phyloP scores from a whole-genome alignment of 371 early-diverging fungal genomes.

The Choanephora cucurbitarum region DNA sequence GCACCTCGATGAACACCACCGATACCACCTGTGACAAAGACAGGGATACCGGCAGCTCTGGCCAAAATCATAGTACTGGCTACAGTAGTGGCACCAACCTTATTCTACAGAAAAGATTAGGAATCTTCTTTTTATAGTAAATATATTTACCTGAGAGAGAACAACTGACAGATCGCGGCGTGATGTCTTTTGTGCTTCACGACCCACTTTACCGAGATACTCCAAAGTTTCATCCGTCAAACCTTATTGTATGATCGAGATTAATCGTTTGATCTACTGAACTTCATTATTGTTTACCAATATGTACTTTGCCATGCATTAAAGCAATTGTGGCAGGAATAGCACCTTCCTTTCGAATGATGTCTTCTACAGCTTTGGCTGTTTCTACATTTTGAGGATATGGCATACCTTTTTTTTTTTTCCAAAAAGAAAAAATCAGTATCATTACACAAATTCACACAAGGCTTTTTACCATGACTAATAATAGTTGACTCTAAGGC shows the following conservation, averaged over 20 bases:
- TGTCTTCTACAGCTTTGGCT: constrained; percentile 76
- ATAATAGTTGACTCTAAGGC: constrained; percentile 94
- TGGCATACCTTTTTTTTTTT: constrained; percentile 83
- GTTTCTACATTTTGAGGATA: constrained; percentile 90
- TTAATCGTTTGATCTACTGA: not conserved
- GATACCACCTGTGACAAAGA: constrained; percentile 97
- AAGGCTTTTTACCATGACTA: constrained; percentile 71
- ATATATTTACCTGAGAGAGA: constrained; percentile 55
- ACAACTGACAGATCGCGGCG: constrained; percentile 83
- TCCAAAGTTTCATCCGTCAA: constrained; percentile 57
- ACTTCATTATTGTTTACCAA: constrained; percentile 51
- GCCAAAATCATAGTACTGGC: constrained; percentile 89
- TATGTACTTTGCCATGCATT: constrained; percentile 79
- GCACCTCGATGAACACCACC: constrained; percentile 95
- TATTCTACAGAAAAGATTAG: constrained; percentile 30
- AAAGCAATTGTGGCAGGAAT: constrained; percentile 92
- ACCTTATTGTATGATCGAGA: constrained; percentile 22
- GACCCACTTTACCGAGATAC: constrained; percentile 63
- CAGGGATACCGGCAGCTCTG: constrained; percentile 76
- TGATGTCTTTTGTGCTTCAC: constrained; percentile 76
- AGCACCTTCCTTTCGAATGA: constrained; percentile 72
- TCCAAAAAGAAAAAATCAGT: too few species aligned
- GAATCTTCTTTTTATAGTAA: not conserved
- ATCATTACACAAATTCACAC: not conserved
- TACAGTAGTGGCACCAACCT: constrained; percentile 89